A percentile compares a stretch with the other conserved stretches of the same genome.
Evolutionary conservation across 2,329 filamentous ascomycete species (phyloP).

Genomic region (Cladophialophora bantiana): DNA sequence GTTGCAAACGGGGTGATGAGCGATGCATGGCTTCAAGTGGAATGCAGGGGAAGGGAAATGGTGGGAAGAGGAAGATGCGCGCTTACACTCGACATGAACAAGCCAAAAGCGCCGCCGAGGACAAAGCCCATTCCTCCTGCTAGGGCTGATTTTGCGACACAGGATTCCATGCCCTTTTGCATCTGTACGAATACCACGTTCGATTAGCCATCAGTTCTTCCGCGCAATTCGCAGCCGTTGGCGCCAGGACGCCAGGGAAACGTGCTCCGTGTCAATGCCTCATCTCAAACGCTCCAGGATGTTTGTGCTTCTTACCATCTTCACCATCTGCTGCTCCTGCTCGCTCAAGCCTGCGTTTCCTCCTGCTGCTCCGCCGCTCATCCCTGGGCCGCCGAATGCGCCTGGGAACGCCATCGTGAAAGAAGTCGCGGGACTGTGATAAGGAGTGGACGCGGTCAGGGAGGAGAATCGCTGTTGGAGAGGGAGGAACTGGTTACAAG

Average conservation of each 20-base stretch:
- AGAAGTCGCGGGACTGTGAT: neutral
- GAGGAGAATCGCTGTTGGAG: neutral
- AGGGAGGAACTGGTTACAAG: neutral
- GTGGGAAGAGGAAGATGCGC: conserved; percentile 7
- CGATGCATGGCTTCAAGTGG: neutral
- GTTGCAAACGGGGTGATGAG: neutral
- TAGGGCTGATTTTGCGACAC: conserved; percentile 84
- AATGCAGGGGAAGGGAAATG: neutral
- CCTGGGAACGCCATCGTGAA: conserved; percentile 28
- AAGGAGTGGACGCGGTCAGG: conserved; percentile 9
- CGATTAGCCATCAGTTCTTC: conserved; percentile 4
- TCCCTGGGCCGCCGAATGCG: conserved; percentile 23
- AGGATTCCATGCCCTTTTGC: conserved; percentile 87
- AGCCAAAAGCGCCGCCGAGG: conserved; percentile 89
- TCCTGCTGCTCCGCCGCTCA: conserved; percentile 39
- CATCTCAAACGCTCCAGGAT: no score
- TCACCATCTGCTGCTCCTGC: conserved; percentile 57
- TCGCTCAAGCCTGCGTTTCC: conserved; percentile 50
- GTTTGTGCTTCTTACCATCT: conserved; percentile 46
- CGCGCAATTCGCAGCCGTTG: neutral
- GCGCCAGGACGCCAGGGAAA: neutral
- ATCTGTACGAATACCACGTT: conserved; percentile 61
- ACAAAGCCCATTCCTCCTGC: conserved; percentile 93
- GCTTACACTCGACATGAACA: conserved; percentile 89
- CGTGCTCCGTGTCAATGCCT: neutral